Percentiles rank a stretch among this genome's conserved stretches.
Conservation (phyloP, 805 yeast species). For the Sugiyamaella americana region DNA sequence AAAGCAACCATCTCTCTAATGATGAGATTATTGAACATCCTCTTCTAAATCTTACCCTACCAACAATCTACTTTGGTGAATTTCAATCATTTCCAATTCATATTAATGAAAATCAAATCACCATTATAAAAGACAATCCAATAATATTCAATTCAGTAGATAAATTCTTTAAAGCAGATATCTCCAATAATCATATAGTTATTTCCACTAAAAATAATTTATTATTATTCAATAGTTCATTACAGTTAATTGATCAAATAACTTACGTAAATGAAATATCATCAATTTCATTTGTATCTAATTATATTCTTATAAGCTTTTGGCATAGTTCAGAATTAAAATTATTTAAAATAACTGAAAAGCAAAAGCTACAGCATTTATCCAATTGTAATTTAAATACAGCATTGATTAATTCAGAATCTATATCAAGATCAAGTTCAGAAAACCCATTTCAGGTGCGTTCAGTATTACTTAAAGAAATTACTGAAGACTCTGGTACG, state of each 20-base stretch:
- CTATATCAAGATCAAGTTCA: too few relatives aligned
- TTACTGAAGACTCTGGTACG: too few relatives aligned
- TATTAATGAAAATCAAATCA: background rate
- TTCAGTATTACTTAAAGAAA: background rate
- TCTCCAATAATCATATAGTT: background rate
- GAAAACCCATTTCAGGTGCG: too few relatives aligned
- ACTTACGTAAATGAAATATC: background rate
- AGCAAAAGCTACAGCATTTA: too few relatives aligned
- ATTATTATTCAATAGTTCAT: background rate
- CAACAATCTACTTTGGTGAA: background rate
- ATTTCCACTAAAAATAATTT: background rate
- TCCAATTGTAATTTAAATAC: background rate
- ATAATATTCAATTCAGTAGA: background rate
- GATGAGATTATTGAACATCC: background rate
- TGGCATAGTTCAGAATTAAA: background rate
- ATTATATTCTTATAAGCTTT: background rate
- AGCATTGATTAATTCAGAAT: background rate
- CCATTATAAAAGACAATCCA: too few relatives aligned
- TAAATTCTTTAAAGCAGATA: background rate
- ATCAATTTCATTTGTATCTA: background rate
- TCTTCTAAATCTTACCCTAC: background rate
- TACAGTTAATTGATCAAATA: background rate
- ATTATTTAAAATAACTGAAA: background rate
- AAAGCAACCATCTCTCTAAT: too few relatives aligned
- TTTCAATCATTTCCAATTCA: background rate